Conservation (phyloP, 1,139 yeast species). For the Geotrichum phurueaensis region DNA sequence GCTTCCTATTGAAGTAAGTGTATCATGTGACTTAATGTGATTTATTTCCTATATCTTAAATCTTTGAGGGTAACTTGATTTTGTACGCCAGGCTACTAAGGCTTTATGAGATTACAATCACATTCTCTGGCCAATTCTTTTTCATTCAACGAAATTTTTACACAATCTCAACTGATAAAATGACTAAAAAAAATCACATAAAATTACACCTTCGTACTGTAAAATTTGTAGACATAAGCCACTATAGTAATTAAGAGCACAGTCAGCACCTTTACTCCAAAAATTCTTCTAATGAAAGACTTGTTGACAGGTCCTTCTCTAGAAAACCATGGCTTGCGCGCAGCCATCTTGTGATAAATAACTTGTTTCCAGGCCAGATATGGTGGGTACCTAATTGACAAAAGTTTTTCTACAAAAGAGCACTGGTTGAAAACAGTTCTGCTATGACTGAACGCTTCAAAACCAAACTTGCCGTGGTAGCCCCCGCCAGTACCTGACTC, state of each 20-base stretch:
- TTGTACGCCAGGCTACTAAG: not conserved
- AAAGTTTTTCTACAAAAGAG: slow-evolving; percentile 3
- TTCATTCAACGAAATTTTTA: not conserved
- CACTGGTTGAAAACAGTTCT: slow-evolving; percentile 60
- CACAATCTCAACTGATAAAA: not conserved
- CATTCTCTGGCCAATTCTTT: not conserved
- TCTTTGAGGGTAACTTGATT: not conserved
- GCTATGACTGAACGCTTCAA: slow-evolving; percentile 68
- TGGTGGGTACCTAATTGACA: slow-evolving; percentile 13
- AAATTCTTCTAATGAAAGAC: not conserved
- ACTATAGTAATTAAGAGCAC: not conserved
- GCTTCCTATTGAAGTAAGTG: not conserved
- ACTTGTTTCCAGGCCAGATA: slow-evolving; percentile 3
- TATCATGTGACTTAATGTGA: not conserved
- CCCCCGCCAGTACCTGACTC: slow-evolving; percentile 59
- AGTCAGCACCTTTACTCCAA: not conserved
- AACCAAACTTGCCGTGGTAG: slow-evolving; percentile 75
- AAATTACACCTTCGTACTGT: not conserved
- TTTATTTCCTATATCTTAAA: not conserved
- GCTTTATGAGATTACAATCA: not conserved
- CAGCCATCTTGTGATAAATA: not conserved
- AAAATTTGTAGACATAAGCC: not conserved
- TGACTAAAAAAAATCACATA: not conserved
- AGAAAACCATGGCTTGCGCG: slow-evolving; percentile 16
- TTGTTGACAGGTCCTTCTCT: slow-evolving; percentile 22